These are phyloP conservation scores for Rugonectria rugulosa DNA, from an alignment of 2,329 filamentous ascomycete species.

Conservation along the genomic window DNA sequence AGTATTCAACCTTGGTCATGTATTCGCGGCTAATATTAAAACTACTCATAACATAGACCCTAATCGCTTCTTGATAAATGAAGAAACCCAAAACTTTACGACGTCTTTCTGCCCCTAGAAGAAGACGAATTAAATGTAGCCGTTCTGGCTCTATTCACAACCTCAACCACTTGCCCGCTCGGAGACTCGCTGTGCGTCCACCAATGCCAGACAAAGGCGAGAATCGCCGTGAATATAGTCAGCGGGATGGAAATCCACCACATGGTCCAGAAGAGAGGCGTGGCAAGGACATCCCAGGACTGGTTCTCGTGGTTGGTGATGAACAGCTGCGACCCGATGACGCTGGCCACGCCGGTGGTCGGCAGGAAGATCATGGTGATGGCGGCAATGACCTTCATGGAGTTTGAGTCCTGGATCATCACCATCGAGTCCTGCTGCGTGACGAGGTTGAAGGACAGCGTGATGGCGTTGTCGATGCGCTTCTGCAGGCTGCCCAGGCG, in stretches of 20 bases:
- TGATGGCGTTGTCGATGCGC: constrained; percentile 45
- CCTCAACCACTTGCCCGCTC: constrained; percentile 27
- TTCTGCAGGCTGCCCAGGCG: constrained; percentile 46
- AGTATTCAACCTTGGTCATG: no score
- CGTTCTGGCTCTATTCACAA: constrained; percentile 28
- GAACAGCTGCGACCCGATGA: constrained; percentile 41
- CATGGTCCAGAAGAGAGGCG: constrained; percentile 41
- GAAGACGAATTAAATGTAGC: constrained; percentile 28
- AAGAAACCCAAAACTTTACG: neutral
- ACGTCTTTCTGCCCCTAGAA: constrained; percentile 15
- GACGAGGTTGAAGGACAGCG: constrained; percentile 46
- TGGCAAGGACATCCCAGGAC: constrained; percentile 33
- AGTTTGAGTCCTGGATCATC: constrained; percentile 45
- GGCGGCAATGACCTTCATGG: constrained; percentile 47
- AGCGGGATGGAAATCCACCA: constrained; percentile 43
- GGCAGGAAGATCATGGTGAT: constrained; percentile 50
- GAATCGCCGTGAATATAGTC: constrained; percentile 33
- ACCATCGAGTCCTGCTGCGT: constrained; percentile 47
- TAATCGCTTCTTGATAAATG: no score
- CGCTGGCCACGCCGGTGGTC: constrained; percentile 44
- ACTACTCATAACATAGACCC: neutral
- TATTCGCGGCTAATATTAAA: neutral
- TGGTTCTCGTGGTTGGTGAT: constrained; percentile 28
- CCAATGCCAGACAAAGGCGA: constrained; percentile 41
- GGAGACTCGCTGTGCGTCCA: constrained; percentile 37